Base-by-base conservation (phyloP, 768 basidiomycete species). In the Hypholoma fasciculare region DNA sequence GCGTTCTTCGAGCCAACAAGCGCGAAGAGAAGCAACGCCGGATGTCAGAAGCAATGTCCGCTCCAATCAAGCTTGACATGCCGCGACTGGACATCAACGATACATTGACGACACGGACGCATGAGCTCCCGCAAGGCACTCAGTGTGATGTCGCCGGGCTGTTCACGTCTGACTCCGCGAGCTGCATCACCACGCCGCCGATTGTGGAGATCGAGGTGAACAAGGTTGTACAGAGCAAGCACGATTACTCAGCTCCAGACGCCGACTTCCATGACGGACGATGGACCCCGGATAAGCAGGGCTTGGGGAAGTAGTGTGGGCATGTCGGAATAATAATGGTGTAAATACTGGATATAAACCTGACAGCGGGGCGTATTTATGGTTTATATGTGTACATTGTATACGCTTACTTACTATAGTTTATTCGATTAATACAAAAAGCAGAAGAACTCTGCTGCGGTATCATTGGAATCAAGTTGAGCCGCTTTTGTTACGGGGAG, bases 1-100 rank as follows among this genome's bases (percentile, higher is more conserved):
- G 55, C 48, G 38, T 56, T 1, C 46, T 56, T 23, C 36, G 55
- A 9, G 26, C 19, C 43, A 54, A 19, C 44, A 54, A 49, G 23
- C 23, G 48, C 6, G 13, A 23, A 5, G 48, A 49, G 27, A 26
- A 30, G 14, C 23, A 49, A 14, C 48, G 23, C 23, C 20, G 23
- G 16, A 11, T 49, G 48, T 26, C 48, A 6, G 48, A 49, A 30
- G 48, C 48, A 7, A 7, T 49, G 13, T 49, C 48, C n/a, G 48
- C 48, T 30, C 48, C 48, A 27, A 49, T 49, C 4, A 49, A 49
- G 23, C 48, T 49, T 3, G 48, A 49, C 5, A 49, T 49, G 48
- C 48, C 48, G 12, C 23, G 23, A 0, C 27, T 49, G 13, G 23
- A 49, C 13, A n/a, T 23, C 23, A 49, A 14, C 48, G 48, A 49